Base-by-base conservation (phyloP, 2,329 filamentous ascomycete species). In the Fusarium kyushuense region DNA sequence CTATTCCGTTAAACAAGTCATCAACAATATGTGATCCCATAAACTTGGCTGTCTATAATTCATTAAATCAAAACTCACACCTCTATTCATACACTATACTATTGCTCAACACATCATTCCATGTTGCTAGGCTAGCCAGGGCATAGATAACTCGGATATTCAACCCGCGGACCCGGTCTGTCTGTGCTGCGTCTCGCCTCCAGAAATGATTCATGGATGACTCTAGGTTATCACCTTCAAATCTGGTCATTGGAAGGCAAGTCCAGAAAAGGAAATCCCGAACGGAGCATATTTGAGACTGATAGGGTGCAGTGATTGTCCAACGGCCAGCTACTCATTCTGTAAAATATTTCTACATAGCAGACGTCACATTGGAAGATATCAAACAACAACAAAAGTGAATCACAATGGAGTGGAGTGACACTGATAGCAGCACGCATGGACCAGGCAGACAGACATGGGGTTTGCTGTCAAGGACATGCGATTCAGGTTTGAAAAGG, bases 381-480 rank as follows among this genome's bases (percentile, higher is more conserved):
- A 42, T 55, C 25, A 58, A 32, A 32, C 51, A 58, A 36, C 51
- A 36, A 62, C 35, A 21, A 54, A 47, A 62, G 54, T 69, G 43
- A 61, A 49, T 33, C 32, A 48, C 21, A 46, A 69, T 56, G 58
- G 41, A 60, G 59, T 49, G 59, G 49, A 54, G 46, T 56, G 64
- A 58, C 41, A 27, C 21, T 52, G 43, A 43, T 29, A 43, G 48
- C 27, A 48, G 52, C 27, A 36, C 36, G 65, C 65, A 68, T 58
- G 56, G 65, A 27, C 56, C 65, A 63, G 41, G 21, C 25, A 21
- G 32, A 16, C 32, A 63, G 45, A n/a, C 25, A 21, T 53, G 48
- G 56, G 65, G 25, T 63, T 32, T 54, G 65, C 43, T 57, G 40
- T 32, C 41, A 47, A 62, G 51, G 63, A 48, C 62, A 55, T 57